Percentiles rank a stretch among this genome's conserved stretches.
phyloP scores from a whole-genome alignment of 1,284 basidiomycete genomes.

The Erythrobasidium hasegawianum region DNA sequence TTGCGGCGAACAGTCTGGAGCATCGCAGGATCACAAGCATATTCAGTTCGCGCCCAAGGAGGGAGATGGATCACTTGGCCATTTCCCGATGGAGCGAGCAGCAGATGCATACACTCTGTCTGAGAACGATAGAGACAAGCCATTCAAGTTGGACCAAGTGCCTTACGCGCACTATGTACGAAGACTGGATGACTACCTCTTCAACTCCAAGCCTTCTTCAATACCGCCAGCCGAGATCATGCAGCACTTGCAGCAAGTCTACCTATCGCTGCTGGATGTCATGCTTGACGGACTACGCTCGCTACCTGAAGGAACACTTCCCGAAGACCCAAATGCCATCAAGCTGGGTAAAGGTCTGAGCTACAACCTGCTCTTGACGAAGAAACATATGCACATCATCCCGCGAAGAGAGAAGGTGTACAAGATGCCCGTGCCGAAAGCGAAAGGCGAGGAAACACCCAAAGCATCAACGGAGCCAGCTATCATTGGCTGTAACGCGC shows the following conservation, averaged over 20 bases:
- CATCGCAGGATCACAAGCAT: slow-evolving; percentile 31
- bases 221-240: slow-evolving; percentile 2
- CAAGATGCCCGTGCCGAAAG: background rate
- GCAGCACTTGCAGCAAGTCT: slow-evolving; percentile 22
- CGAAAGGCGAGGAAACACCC: background rate
- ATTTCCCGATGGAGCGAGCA: slow-evolving; percentile 22
- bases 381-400: slow-evolving; percentile 31
- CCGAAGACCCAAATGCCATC: slow-evolving; percentile 6
- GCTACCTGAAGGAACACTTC: background rate
- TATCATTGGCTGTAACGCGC: slow-evolving; percentile 27
- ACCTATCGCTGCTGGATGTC: slow-evolving; percentile 24
- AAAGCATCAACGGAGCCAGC: slow-evolving; percentile 17
- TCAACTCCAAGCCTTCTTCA: background rate
- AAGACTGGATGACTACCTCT: background rate
- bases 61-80: slow-evolving; percentile 23
- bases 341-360: slow-evolving; percentile 17
- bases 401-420: slow-evolving; percentile 21
- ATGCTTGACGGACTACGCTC: slow-evolving; percentile 27
- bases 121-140: slow-evolving; percentile 3
- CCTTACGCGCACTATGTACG: slow-evolving; percentile 30
- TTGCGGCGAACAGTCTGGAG: slow-evolving; percentile 25
- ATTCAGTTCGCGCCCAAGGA: slow-evolving; percentile 28
- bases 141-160: slow-evolving; percentile 19
- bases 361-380: slow-evolving; percentile 28
- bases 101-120: slow-evolving; percentile 10